A percentile compares a stretch with the other conserved stretches of the same genome.
Evolutionary conservation across 2,329 filamentous ascomycete genomes (phyloP).

Genomic region (Fusarium phyllophilum): DNA sequence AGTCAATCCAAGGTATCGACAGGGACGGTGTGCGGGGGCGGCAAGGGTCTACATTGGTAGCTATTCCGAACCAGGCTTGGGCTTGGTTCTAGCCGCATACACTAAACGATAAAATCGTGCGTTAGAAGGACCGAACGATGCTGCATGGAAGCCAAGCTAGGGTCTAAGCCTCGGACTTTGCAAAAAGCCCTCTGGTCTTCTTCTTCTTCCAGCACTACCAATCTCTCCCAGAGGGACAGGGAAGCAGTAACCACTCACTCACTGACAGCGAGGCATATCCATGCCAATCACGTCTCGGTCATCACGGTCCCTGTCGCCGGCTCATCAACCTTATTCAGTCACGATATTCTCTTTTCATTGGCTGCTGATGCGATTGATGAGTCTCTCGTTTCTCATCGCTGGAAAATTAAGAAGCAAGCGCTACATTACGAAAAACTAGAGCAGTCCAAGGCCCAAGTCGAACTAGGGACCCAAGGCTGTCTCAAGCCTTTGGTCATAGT

Average conservation of each 20-base stretch:
- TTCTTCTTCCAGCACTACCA: conserved; percentile 15
- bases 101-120: conserved; percentile 43
- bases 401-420: conserved; percentile 33
- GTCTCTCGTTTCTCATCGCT: conserved; percentile 19
- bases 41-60: conserved; percentile 29
- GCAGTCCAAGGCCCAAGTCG: not conserved
- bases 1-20: conserved; percentile 29
- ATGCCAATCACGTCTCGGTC: conserved; percentile 30
- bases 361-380: conserved; percentile 11
- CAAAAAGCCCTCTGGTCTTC: conserved; percentile 40
- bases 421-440: conserved; percentile 11
- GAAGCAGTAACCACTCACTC: conserved; percentile 18
- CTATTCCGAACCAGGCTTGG: conserved; percentile 34
- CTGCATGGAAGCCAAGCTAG: conserved; percentile 42
- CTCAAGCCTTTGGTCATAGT: conserved; percentile 7
- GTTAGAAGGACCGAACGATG: conserved; percentile 47
- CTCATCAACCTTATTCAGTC: conserved; percentile 34
- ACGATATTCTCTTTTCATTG: conserved; percentile 12
- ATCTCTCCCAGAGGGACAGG: conserved; percentile 22
- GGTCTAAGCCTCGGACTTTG: conserved; percentile 44
- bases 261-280: conserved; percentile 31
- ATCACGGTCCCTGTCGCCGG: conserved; percentile 23
- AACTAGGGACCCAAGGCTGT: conserved; percentile 5
- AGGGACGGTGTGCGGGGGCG: conserved; percentile 39
- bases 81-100: conserved; percentile 30